phyloP scores from a whole-genome alignment of 2,329 filamentous ascomycete species.

The Colletotrichum sidae region DNA sequence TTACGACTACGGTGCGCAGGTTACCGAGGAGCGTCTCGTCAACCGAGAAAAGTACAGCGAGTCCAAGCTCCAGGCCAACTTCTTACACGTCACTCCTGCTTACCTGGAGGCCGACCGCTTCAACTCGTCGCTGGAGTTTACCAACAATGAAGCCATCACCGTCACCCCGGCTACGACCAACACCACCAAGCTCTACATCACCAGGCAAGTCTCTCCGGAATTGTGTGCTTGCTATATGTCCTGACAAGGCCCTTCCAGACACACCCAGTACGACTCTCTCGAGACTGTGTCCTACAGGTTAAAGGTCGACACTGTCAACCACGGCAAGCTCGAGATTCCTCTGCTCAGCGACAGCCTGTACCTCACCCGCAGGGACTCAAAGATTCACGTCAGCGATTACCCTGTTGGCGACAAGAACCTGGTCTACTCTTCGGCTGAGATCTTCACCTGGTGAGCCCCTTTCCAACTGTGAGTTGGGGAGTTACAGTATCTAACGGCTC shows the following conservation, averaged over 20 bases:
- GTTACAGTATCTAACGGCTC: not conserved
- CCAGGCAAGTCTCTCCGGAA: constrained; percentile 6
- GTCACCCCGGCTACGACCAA: constrained; percentile 69
- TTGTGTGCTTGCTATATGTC: no score
- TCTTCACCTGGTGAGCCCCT: constrained; percentile 63
- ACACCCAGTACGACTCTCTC: constrained; percentile 69
- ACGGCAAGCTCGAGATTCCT: constrained; percentile 65
- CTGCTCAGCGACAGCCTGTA: constrained; percentile 65
- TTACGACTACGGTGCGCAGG: constrained; percentile 61
- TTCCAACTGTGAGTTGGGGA: no score
- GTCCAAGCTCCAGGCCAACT: constrained; percentile 77
- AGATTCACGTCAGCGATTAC: constrained; percentile 73
- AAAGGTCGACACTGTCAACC: constrained; percentile 63
- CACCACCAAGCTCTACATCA: constrained; percentile 67
- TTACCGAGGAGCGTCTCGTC: constrained; percentile 74
- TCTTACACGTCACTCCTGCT: constrained; percentile 74
- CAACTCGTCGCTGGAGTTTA: constrained; percentile 44
- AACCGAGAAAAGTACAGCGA: constrained; percentile 79
- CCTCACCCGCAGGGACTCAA: constrained; percentile 70
- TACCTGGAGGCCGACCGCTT: constrained; percentile 70
- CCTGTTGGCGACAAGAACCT: constrained; percentile 66
- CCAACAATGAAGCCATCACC: constrained; percentile 57
- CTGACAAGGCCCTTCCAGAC: constrained; percentile 50
- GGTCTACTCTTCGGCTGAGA: constrained; percentile 75
- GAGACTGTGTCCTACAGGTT: constrained; percentile 70